phyloP scores from a whole-genome alignment of 306 rosid genomes.

The Citrullus amarus region DNA sequence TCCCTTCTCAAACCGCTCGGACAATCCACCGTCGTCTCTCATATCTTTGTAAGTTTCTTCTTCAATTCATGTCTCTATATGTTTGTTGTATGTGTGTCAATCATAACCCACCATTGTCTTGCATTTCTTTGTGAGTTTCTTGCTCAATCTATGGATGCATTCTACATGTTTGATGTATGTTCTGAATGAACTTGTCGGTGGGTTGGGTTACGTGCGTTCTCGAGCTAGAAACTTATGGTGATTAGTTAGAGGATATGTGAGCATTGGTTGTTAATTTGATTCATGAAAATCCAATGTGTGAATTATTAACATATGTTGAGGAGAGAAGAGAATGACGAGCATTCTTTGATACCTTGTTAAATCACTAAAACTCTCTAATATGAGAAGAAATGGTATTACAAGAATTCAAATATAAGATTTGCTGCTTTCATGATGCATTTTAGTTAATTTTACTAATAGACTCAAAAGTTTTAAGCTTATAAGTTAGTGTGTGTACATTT shows the following conservation, averaged over 20 bases:
- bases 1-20: constrained; percentile 37
- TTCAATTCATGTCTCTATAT: background rate
- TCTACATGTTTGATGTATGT: background rate
- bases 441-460: background rate
- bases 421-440: background rate
- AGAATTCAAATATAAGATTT: background rate
- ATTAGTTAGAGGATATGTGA: background rate
- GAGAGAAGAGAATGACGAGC: background rate
- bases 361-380: background rate
- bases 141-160: background rate
- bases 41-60: constrained; percentile 43
- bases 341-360: background rate
- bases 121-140: constrained; percentile 35
- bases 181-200: background rate
- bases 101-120: constrained; percentile 33
- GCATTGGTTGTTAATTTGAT: background rate
- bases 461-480: background rate
- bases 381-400: background rate
- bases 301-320: background rate
- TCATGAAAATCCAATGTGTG: background rate
- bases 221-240: background rate
- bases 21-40: constrained; percentile 54
- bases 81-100: background rate
- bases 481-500: background rate
- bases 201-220: background rate